phyloP scores from a whole-genome alignment of 257 asterid species.

The Scutellaria baicalensis region DNA sequence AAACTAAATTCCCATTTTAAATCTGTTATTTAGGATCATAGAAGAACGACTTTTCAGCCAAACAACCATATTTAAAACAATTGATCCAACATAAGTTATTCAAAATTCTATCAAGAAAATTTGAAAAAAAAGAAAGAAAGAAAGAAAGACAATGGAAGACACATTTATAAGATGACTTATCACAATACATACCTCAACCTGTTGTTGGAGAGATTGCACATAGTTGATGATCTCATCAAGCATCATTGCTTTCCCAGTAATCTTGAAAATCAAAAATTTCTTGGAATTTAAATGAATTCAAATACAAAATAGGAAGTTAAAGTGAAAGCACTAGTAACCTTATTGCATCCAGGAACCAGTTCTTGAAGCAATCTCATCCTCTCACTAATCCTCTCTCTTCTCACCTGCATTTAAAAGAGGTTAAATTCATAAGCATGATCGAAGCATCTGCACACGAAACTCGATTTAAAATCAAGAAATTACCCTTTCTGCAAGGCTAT shows the following conservation, averaged over 20 bases:
- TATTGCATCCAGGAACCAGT: conserved; percentile 93
- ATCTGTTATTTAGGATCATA: not conserved
- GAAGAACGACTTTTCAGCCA: not conserved
- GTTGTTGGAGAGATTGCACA: conserved; percentile 91
- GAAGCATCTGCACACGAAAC: not conserved
- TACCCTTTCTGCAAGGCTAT: conserved; percentile 98
- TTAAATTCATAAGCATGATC: not conserved
- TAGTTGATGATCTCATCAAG: conserved; percentile 98
- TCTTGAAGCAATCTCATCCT: conserved; percentile 95
- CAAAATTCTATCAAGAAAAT: not conserved
- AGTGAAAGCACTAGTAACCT: conserved; percentile 33
- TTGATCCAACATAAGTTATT: not conserved
- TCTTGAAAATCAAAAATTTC: conserved; percentile 35
- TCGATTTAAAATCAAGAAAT: not conserved
- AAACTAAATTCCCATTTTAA: not conserved
- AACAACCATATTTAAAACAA: not conserved
- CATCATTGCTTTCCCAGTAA: conserved; percentile 97
- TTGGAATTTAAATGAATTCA: not conserved
- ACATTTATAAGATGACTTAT: not conserved
- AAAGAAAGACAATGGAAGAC: conserved; percentile 21
- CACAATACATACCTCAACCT: conserved; percentile 68
- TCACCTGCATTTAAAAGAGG: conserved; percentile 39
- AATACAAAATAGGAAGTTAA: not conserved
- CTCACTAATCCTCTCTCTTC: conserved; percentile 93
- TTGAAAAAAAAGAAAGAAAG: too few relatives aligned